These are phyloP conservation scores for Tillandsia fasciculata DNA, from an alignment of 176 grass and related monocot genomes.

Conservation along the genomic window DNA sequence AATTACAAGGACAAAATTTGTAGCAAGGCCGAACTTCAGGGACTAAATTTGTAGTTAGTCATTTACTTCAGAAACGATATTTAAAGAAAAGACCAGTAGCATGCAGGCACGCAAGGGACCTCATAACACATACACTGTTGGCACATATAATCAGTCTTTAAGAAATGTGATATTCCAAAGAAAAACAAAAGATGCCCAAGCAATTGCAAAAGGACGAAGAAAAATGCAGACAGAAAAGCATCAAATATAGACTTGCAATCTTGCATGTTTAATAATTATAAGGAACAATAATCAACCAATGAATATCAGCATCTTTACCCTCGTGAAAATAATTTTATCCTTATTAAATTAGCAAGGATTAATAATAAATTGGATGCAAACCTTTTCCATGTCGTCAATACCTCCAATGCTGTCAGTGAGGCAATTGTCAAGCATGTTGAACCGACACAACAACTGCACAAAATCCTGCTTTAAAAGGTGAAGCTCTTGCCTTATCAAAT, in stretches of 20 bases:
- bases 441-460: slow-evolving; percentile 43
- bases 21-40: too few relatives aligned
- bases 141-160: not conserved
- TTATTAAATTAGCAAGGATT: slow-evolving; percentile 4
- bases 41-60: too few relatives aligned
- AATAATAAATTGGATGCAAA: slow-evolving; percentile 45
- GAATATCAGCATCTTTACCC: not conserved
- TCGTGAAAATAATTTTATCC: not conserved
- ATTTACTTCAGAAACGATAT: not conserved
- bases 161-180: not conserved
- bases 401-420: slow-evolving; percentile 49
- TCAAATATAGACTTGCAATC: too few relatives aligned
- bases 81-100: not conserved
- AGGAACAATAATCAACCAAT: not conserved
- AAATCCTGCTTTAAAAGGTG: slow-evolving; percentile 55
- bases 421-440: slow-evolving; percentile 64
- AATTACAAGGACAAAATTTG: too few relatives aligned
- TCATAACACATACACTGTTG: not conserved
- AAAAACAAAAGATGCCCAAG: not conserved
- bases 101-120: not conserved
- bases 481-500: slow-evolving; percentile 56
- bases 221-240: not conserved
- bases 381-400: slow-evolving; percentile 51
- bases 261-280: too few relatives aligned
- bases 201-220: not conserved